Percentiles rank a stretch among this genome's conserved stretches.
Evolutionary conservation across 1,284 basidiomycete species (phyloP).

Genomic region (Sanguinoderma infundibulare): DNA sequence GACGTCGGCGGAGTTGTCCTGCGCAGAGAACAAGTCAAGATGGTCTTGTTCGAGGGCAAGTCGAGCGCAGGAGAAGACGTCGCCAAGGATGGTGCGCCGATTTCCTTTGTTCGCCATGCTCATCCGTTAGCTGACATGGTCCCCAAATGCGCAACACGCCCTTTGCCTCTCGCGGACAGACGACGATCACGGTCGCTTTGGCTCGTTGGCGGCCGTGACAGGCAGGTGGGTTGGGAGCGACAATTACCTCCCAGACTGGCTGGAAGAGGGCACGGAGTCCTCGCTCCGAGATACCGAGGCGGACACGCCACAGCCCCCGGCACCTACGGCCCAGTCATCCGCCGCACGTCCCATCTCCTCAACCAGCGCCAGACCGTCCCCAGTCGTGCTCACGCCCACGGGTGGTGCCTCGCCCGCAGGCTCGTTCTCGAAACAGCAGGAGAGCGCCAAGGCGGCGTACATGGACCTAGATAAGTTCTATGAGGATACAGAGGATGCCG

Average conservation of each 20-base stretch:
- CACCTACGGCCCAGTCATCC: slow-evolving; percentile 21
- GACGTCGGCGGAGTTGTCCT: slow-evolving; percentile 75
- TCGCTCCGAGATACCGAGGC: slow-evolving; percentile 55
- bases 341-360: slow-evolving; percentile 29
- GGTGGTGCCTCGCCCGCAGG: slow-evolving; percentile 47
- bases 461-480: slow-evolving; percentile 76
- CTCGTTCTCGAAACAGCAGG: slow-evolving; percentile 39
- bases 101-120: background rate
- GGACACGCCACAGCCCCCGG: slow-evolving; percentile 44
- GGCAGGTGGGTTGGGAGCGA: slow-evolving; percentile 48
- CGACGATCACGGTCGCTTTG: slow-evolving; percentile 50
- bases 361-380: slow-evolving; percentile 33
- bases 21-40: slow-evolving; percentile 78
- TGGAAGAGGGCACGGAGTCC: slow-evolving; percentile 41
- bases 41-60: slow-evolving; percentile 82
- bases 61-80: slow-evolving; percentile 46
- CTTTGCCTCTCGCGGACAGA: slow-evolving; percentile 33
- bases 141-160: background rate
- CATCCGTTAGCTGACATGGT: background rate
- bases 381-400: slow-evolving; percentile 59
- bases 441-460: slow-evolving; percentile 50
- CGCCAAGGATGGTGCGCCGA: slow-evolving; percentile 25
- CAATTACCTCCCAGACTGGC: slow-evolving; percentile 41
- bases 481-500: slow-evolving; percentile 40
- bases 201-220: slow-evolving; percentile 61